Evolutionary conservation across 768 basidiomycete genomes (phyloP), one percentile per base, ranked within the genome.

Genomic region (Boletus speciosus): DNA sequence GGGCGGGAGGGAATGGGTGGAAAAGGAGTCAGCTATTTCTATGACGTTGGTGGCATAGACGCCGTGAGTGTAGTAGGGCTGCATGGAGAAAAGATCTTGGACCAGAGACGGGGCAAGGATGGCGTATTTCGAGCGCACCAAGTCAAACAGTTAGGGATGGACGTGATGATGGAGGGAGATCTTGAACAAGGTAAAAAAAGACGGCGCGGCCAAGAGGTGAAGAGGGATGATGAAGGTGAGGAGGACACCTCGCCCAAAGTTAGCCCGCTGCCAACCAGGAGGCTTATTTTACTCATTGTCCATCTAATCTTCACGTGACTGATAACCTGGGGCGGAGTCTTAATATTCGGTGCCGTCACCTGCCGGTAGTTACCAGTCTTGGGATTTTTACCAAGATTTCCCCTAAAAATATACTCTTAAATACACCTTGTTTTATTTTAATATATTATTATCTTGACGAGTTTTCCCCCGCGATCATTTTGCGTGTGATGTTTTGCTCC

Each of bases 11-110:
- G 55, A 39, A 1, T 48, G 43, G 34, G 51, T 1, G 29, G 49
- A 10, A 50, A 48, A 47, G 31, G 61, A 15, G 38, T 68, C 64
- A 0, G 60, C 56, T 42, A 70, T 63, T 44, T 68, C 69, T 49
- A 70, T 61, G 60, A 69, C 60, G 55, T 66, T 66, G 34, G 66
- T 27, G 0, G 61, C 16, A 43, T 61, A 66, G 25, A 51, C 6
- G 37, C 29, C 44, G 47, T 58, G 47, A 15, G 54, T 3, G 12
- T 56, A 55, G 54, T 62, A 62, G 38, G 65, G 39, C 44, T 66
- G 62, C 63, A 64, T 71, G 46, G 21, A 51, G 35, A 16, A 16
- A 36, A 15, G 35, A 36, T 36, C 35, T 16, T 8, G 35, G 16
- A 11, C 5, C 29, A 29, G 15, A 4, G 40, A 38, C 19, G 38